These are phyloP conservation scores for Canavalia ensiformis DNA, from an alignment of 306 rosid species.

Conservation along the genomic window DNA sequence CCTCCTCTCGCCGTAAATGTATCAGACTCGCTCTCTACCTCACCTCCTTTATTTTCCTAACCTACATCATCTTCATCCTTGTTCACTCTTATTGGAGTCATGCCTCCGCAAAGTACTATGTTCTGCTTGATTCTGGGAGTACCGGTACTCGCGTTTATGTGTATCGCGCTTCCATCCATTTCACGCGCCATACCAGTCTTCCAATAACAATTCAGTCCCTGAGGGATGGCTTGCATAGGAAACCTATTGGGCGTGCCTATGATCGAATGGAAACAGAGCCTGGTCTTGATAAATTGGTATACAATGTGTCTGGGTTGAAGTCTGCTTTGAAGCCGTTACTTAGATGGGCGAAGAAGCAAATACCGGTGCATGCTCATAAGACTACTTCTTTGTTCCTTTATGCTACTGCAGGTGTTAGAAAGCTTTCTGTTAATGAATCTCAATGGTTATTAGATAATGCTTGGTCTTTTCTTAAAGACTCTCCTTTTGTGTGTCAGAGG, in stretches of 20 bases:
- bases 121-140: conserved; percentile 94
- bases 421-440: conserved; percentile 71
- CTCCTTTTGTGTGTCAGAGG: conserved; percentile 76
- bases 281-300: conserved; percentile 84
- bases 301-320: conserved; percentile 69
- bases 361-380: conserved; percentile 73
- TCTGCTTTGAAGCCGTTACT: conserved; percentile 78
- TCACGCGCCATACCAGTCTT: conserved; percentile 59
- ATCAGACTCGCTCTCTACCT: conserved; percentile 62
- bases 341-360: conserved; percentile 88
- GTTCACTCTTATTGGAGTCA: conserved; percentile 73
- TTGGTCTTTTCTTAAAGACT: conserved; percentile 77
- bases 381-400: conserved; percentile 77
- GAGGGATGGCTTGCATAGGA: conserved; percentile 52
- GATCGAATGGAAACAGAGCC: conserved; percentile 96
- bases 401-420: conserved; percentile 96
- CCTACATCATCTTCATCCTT: conserved; percentile 61
- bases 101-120: conserved; percentile 71
- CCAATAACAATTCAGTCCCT: conserved; percentile 70
- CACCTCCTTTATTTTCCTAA: conserved; percentile 57
- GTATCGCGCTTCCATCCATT: conserved; percentile 69
- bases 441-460: conserved; percentile 85
- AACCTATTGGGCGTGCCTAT: conserved; percentile 78
- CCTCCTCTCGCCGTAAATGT: conserved; percentile 58
- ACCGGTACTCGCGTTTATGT: conserved; percentile 88